Evolutionary conservation across 2,329 filamentous ascomycete species (phyloP).

Genomic region (Chaetomium strumarium): DNA sequence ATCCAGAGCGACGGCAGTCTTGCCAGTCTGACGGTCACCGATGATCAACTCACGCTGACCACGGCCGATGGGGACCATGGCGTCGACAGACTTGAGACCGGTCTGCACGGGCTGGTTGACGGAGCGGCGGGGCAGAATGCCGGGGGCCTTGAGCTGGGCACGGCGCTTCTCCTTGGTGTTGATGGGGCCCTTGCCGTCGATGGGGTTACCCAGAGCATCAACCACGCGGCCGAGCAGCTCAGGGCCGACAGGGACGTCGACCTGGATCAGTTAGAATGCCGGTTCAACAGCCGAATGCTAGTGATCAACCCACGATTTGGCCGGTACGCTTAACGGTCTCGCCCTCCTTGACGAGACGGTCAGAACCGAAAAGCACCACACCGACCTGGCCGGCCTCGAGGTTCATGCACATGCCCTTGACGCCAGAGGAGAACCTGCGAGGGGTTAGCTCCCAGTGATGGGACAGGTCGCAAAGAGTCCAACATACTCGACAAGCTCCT

Average conservation of each 20-base stretch:
- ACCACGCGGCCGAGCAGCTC: constrained; percentile 97
- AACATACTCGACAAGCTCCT: constrained; percentile 98
- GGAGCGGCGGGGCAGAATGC: constrained; percentile 93
- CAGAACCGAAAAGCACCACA: constrained; percentile 99
- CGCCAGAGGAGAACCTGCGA: constrained; percentile 90
- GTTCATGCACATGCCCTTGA: constrained; percentile 99
- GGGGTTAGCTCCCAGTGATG: constrained; percentile 18
- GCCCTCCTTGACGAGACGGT: constrained; percentile 99
- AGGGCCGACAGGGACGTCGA: constrained; percentile 90
- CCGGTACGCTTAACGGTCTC: constrained; percentile 99
- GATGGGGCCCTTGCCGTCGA: constrained; percentile 97
- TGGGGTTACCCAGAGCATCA: constrained; percentile 97
- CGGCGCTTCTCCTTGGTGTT: constrained; percentile 87
- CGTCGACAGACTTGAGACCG: constrained; percentile 97
- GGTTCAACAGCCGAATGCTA: not conserved
- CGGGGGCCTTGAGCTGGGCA: constrained; percentile 98
- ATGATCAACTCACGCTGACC: constrained; percentile 99
- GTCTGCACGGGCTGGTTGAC: constrained; percentile 99
- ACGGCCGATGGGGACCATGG: constrained; percentile 99
- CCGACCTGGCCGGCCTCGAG: constrained; percentile 99
- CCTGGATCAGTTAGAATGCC: constrained; percentile 47
- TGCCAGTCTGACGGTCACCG: constrained; percentile 99
- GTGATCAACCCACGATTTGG: constrained; percentile 73
- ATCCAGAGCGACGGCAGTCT: constrained; percentile 97
- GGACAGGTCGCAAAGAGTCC: constrained; percentile 1